These are phyloP conservation scores for Candida anutae DNA, from an alignment of 1,139 yeast genomes.

Conservation along the genomic window DNA sequence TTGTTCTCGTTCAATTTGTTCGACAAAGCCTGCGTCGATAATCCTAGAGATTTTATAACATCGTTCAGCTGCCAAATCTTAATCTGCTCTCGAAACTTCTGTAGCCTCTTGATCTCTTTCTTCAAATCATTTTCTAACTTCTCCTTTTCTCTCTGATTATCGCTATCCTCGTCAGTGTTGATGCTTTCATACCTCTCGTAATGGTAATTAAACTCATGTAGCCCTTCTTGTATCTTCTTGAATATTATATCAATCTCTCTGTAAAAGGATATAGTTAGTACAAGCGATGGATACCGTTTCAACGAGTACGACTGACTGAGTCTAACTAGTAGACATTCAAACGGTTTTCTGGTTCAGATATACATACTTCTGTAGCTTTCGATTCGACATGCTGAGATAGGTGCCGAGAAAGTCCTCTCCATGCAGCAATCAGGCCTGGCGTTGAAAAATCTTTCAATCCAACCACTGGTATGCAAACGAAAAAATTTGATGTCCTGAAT, in stretches of 20 bases:
- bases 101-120: conserved; percentile 21
- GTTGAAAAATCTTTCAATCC: background rate
- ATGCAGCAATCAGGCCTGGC: too few species aligned
- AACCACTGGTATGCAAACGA: too few species aligned
- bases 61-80: conserved; percentile 33
- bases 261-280: conserved; percentile 4
- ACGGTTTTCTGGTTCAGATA: too few species aligned
- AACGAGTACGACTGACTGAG: too few species aligned
- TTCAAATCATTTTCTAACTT: conserved; percentile 20
- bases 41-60: conserved; percentile 20
- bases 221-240: conserved; percentile 21
- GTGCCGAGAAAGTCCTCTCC: too few species aligned
- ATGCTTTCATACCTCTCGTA: conserved; percentile 34
- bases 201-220: conserved; percentile 32
- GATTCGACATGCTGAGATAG: conserved; percentile 22
- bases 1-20: conserved; percentile 34
- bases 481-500: too few species aligned
- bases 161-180: conserved; percentile 23
- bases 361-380: conserved; percentile 44
- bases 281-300: too few species aligned
- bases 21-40: conserved; percentile 8
- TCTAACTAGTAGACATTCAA: too few species aligned
- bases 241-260: conserved; percentile 21
- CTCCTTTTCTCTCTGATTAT: conserved; percentile 19
- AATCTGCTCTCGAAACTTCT: conserved; percentile 22